Evolutionary conservation across 257 asterid species (phyloP).

Genomic region (Gentiana dahurica): DNA sequence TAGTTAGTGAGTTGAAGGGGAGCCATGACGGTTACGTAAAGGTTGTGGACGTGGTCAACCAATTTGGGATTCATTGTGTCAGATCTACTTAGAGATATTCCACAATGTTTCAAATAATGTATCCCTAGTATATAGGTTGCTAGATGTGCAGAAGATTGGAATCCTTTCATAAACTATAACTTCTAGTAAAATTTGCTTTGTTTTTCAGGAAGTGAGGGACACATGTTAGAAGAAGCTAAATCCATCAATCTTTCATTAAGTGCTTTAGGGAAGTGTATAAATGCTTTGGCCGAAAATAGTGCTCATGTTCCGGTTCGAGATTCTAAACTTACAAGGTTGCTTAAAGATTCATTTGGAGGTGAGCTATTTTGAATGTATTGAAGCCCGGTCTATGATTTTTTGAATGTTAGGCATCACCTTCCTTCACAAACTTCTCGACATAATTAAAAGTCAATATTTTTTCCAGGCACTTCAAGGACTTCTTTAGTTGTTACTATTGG

Average conservation of each 20-base stretch:
- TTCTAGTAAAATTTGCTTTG: not conserved
- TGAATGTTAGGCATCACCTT: not conserved
- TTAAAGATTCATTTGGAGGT: conserved; percentile 99
- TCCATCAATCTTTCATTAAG: conserved; percentile 94
- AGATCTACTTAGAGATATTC: too few relatives aligned
- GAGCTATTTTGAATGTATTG: conserved; percentile 16
- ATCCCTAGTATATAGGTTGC: not conserved
- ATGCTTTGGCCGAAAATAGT: conserved; percentile 98
- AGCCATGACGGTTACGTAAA: too few relatives aligned
- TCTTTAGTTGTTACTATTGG: conserved; percentile 88
- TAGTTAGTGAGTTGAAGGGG: too few relatives aligned
- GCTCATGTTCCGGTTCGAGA: conserved; percentile 97
- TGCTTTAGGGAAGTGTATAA: conserved; percentile 97
- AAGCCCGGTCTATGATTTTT: conserved; percentile 6
- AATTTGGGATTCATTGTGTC: too few relatives aligned
- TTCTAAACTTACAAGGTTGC: conserved; percentile 93
- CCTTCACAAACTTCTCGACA: not conserved
- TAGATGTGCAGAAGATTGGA: conserved; percentile 1
- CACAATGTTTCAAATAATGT: too few relatives aligned
- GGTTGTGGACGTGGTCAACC: too few relatives aligned
- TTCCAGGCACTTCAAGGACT: conserved; percentile 87
- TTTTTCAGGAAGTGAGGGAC: conserved; percentile 97
- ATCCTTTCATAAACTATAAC: not conserved
- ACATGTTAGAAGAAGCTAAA: conserved; percentile 95
- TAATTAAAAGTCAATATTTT: too few relatives aligned